Conservation (phyloP, 805 yeast genomes). For the Teunomyces gatunensis region DNA sequence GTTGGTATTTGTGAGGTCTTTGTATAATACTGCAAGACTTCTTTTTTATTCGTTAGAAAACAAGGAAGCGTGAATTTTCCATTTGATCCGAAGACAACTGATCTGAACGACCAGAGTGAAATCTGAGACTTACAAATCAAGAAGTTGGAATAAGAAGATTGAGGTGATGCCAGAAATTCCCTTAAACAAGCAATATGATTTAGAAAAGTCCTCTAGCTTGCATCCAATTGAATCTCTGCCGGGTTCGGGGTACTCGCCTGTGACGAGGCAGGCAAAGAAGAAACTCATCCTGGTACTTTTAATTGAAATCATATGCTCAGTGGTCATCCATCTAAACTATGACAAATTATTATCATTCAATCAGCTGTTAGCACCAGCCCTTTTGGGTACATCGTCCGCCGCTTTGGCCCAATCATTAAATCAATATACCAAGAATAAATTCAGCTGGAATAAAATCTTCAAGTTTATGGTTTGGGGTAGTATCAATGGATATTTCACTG, state of each 20-base stretch:
- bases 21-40: background rate
- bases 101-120: background rate
- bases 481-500: conserved; percentile 54
- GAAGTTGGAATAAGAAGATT: background rate
- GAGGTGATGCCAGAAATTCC: conserved; percentile 1
- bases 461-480: conserved; percentile 62
- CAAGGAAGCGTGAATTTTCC: too few species aligned
- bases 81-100: background rate
- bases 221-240: conserved; percentile 5
- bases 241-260: background rate
- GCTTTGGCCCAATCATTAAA: conserved; percentile 42
- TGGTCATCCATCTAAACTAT: conserved; percentile 29
- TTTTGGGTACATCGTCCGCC: conserved; percentile 40
- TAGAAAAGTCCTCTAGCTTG: conserved; percentile 17
- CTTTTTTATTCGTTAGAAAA: background rate
- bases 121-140: background rate
- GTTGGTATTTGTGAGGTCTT: background rate
- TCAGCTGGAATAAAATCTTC: conserved; percentile 26
- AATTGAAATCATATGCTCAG: conserved; percentile 25
- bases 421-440: conserved; percentile 33
- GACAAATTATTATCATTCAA: conserved; percentile 15
- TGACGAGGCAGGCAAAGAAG: background rate
- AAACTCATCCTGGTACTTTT: conserved; percentile 22
- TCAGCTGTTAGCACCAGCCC: conserved; percentile 34
- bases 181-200: conserved; percentile 3